Conservation (phyloP, 2,329 filamentous ascomycete species). For the Lojkania enalia region DNA sequence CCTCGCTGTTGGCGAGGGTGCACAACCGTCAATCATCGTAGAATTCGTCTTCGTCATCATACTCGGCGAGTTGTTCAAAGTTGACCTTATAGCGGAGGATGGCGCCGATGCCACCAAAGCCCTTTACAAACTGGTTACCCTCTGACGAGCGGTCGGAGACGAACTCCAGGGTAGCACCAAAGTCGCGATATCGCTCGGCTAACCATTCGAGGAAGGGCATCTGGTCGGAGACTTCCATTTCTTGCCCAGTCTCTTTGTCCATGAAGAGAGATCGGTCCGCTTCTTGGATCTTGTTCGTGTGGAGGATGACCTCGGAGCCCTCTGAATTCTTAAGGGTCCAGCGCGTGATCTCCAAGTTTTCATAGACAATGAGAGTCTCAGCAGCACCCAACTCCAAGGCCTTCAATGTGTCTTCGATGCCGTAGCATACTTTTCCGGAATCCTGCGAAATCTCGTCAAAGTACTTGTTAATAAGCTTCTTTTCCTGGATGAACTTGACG, state of each 20-base stretch:
- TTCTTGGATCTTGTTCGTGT: constrained; percentile 88
- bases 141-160: constrained; percentile 97
- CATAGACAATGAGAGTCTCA: constrained; percentile 93
- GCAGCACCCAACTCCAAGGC: constrained; percentile 93
- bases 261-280: constrained; percentile 79
- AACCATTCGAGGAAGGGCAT: constrained; percentile 99
- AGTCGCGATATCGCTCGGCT: constrained; percentile 97
- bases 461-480: constrained; percentile 98
- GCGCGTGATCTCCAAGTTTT: constrained; percentile 93
- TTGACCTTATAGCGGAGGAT: constrained; percentile 99
- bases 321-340: constrained; percentile 83
- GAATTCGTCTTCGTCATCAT: constrained; percentile 82
- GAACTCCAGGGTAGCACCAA: constrained; percentile 93
- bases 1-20: constrained; percentile 87
- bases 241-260: constrained; percentile 93
- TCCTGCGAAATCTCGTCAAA: constrained; percentile 99
- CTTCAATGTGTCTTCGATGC: constrained; percentile 96
- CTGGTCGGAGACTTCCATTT: constrained; percentile 92
- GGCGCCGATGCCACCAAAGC: constrained; percentile 97
- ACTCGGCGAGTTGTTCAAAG: constrained; percentile 96
- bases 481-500: constrained; percentile 99
- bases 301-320: constrained; percentile 73
- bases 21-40: constrained; percentile 93
- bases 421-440: constrained; percentile 95
- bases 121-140: constrained; percentile 99